Evolutionary conservation across 106 monocot species (phyloP).

Genomic region (Dendrobium chrysotoxum): DNA sequence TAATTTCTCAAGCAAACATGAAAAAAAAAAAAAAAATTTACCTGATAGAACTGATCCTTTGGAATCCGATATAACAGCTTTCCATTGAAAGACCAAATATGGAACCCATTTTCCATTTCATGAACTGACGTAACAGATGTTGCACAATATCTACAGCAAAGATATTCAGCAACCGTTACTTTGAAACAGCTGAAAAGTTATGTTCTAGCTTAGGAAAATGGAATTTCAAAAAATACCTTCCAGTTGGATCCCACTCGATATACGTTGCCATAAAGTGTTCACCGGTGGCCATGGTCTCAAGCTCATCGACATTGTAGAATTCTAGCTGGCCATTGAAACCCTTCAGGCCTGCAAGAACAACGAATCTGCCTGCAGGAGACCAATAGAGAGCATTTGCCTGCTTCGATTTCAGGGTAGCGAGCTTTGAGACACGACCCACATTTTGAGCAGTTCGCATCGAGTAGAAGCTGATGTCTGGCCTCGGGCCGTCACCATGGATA

Average conservation of each 20-base stretch:
- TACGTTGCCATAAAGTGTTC: slow-evolving; percentile 98
- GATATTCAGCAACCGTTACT: too few relatives aligned
- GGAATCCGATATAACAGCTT: slow-evolving; percentile 77
- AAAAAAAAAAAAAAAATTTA: slow-evolving; percentile 5
- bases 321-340: slow-evolving; percentile 91
- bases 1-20: neutral
- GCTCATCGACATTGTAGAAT: slow-evolving; percentile 91
- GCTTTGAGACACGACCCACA: slow-evolving; percentile 70
- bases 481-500: slow-evolving; percentile 79
- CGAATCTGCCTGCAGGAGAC: slow-evolving; percentile 77
- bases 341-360: slow-evolving; percentile 86
- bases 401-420: slow-evolving; percentile 83
- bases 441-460: slow-evolving; percentile 67
- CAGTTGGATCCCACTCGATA: slow-evolving; percentile 92
- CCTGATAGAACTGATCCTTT: slow-evolving; percentile 87
- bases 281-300: slow-evolving; percentile 84
- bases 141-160: slow-evolving; percentile 59
- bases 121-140: slow-evolving; percentile 83
- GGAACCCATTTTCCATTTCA: slow-evolving; percentile 97
- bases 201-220: neutral
- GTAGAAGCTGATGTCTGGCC: slow-evolving; percentile 85
- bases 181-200: neutral
- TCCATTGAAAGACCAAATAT: slow-evolving; percentile 88
- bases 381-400: slow-evolving; percentile 88
- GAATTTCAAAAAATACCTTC: slow-evolving; percentile 37